These are phyloP conservation scores for Dalbergia cultrata DNA, from an alignment of 306 rosid genomes.

Conservation along the genomic window DNA sequence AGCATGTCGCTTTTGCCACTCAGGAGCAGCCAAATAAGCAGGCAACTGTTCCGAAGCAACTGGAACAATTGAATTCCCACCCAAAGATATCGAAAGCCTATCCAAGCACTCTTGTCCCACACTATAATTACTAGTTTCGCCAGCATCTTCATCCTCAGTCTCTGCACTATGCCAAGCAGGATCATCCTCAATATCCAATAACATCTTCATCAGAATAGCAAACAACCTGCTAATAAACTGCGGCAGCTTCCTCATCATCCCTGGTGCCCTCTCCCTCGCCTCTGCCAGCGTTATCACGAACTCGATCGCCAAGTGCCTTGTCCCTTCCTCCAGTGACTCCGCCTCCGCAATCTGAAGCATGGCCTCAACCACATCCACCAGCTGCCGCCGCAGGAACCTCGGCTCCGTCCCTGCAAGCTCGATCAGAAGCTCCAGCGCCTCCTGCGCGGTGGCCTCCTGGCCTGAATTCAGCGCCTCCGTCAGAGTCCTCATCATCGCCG, in stretches of 20 bases:
- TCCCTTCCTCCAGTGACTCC: slow-evolving; percentile 84
- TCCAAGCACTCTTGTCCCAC: slow-evolving; percentile 99
- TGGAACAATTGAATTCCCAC: slow-evolving; percentile 97
- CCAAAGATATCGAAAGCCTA: slow-evolving; percentile 86
- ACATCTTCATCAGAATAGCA: slow-evolving; percentile 86
- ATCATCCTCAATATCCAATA: slow-evolving; percentile 87
- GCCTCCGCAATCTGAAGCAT: slow-evolving; percentile 98
- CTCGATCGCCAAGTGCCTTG: slow-evolving; percentile 93
- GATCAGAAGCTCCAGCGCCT: slow-evolving; percentile 87
- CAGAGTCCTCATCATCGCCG: slow-evolving; percentile 90
- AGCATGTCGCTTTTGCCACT: slow-evolving; percentile 96
- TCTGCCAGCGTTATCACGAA: slow-evolving; percentile 93
- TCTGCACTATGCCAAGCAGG: slow-evolving; percentile 90
- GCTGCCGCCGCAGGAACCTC: slow-evolving; percentile 83
- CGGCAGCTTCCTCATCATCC: slow-evolving; percentile 98
- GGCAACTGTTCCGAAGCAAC: slow-evolving; percentile 96
- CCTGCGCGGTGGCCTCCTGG: slow-evolving; percentile 94
- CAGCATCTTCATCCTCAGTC: slow-evolving; percentile 88
- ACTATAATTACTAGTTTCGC: slow-evolving; percentile 87
- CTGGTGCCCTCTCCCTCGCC: slow-evolving; percentile 96
- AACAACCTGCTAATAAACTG: slow-evolving; percentile 91
- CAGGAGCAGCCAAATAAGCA: slow-evolving; percentile 80
- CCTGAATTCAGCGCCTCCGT: slow-evolving; percentile 87
- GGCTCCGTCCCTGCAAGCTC: slow-evolving; percentile 96
- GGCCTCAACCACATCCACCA: slow-evolving; percentile 86